phyloP scores from a whole-genome alignment of 208 protist genomes.

The Leishmania tropica region DNA sequence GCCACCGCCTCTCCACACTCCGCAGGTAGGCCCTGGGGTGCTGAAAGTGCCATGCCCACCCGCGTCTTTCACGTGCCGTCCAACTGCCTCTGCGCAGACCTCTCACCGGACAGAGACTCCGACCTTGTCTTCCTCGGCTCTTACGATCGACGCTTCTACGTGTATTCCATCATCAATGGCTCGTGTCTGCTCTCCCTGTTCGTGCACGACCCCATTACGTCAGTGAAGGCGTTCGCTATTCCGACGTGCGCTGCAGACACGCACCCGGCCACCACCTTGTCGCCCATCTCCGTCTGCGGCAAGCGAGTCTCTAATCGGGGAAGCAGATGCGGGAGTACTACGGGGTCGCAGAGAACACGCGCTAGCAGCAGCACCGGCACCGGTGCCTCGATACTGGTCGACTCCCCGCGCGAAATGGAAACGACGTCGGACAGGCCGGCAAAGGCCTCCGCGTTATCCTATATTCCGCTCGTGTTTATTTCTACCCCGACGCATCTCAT shows the following conservation, averaged over 20 bases:
- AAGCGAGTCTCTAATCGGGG: slow-evolving; percentile 3
- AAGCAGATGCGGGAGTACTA: neutral
- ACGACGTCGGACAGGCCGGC: neutral
- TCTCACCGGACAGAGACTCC: slow-evolving; percentile 37
- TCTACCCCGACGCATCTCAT: slow-evolving; percentile 33
- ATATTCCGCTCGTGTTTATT: slow-evolving; percentile 25
- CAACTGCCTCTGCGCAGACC: slow-evolving; percentile 81
- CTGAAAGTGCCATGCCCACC: neutral
- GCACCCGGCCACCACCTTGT: slow-evolving; percentile 8
- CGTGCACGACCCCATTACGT: slow-evolving; percentile 74
- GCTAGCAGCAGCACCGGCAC: neutral
- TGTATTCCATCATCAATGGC: slow-evolving; percentile 61
- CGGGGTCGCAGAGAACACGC: neutral
- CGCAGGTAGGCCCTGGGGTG: neutral
- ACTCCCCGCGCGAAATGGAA: neutral
- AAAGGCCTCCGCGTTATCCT: neutral
- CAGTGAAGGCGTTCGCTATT: slow-evolving; percentile 65
- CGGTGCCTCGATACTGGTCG: neutral
- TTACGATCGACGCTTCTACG: slow-evolving; percentile 80
- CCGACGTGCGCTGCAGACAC: slow-evolving; percentile 19
- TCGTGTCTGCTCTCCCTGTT: slow-evolving; percentile 73
- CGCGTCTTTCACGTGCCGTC: slow-evolving; percentile 75
- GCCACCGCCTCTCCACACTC: neutral
- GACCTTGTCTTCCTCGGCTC: slow-evolving; percentile 77
- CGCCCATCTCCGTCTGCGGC: slow-evolving; percentile 13